Evolutionary conservation across 345 rosid genomes (phyloP), one percentile per base, ranked within the genome.

Genomic region (Lagerstroemia speciosa): DNA sequence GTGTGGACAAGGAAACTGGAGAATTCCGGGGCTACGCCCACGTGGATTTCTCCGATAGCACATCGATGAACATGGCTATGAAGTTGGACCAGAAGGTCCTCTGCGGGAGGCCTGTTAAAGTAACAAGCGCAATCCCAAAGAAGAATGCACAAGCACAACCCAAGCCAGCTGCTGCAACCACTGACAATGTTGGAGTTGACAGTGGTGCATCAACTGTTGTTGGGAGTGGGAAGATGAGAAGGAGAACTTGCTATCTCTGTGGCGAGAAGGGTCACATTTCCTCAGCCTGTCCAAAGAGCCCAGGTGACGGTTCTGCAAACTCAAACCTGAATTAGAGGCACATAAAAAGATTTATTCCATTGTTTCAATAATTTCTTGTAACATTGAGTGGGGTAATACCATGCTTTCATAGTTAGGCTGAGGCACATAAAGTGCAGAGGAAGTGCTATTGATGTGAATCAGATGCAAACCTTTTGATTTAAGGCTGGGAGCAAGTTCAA

Each of bases 11-110:
- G 80, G 95, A 86, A 78, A 89, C 93, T 17, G 90, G 86, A 69
- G 93, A 88, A 62, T 89, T 91, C 79, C 81, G 78, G 68, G 99
- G 99, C 43, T 91, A 85, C 45, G 98, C 90, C 30, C 99, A 91
- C 71, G 86, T 91, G 50, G 93, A 89, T 75, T 94, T 91, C 76
- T 76, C 85, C 15, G 89, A 89, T 70, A 83, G 85, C 53, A 73
- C 77, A 24, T 89, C 87, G 10, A 73, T 85, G 67, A 75, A 75
- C 1, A 81, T 84, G 86, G 95, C 99, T 38, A 77, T 94, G 15
- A 89, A 88, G 86, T 81, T 91, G 80, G 91, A 94, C 83, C 93
- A 89, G 79, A 83, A 77, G 58, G 69, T 86, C 73, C 71, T 85
- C 19, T 72, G 83, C 14, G 97, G 96, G 74, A 87, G 96, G 80